Conservation (phyloP, 2,329 filamentous ascomycete genomes). For the Clonostachys rosea region DNA sequence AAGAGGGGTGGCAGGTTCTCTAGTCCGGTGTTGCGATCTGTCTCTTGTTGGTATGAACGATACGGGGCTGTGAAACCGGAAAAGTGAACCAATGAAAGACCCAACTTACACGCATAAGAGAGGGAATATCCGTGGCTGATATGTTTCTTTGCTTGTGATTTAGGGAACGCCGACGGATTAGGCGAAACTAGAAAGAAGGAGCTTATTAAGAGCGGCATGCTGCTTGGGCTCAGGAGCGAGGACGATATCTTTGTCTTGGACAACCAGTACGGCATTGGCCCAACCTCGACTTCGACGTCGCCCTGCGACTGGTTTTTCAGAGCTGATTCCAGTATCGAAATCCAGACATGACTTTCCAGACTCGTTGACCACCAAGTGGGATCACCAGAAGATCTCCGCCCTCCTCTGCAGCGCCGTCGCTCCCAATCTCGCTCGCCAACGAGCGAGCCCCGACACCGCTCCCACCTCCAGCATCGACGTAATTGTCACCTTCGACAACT, state of each 20-base stretch:
- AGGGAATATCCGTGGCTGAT: too few relatives aligned
- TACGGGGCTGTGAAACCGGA: too few relatives aligned
- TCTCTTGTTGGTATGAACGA: background rate
- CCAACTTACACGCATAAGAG: too few relatives aligned
- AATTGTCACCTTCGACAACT: constrained; percentile 84
- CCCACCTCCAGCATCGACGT: constrained; percentile 62
- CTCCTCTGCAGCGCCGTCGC: constrained; percentile 73
- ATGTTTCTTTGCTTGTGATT: background rate
- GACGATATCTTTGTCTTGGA: constrained; percentile 86
- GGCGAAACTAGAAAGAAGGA: constrained; percentile 81
- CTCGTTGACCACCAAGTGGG: constrained; percentile 80
- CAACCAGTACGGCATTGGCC: constrained; percentile 49
- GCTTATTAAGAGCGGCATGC: constrained; percentile 72
- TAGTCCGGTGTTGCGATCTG: background rate
- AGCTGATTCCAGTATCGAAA: background rate
- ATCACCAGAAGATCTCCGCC: constrained; percentile 61
- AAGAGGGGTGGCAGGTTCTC: background rate
- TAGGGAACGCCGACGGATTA: constrained; percentile 81
- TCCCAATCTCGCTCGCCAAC: constrained; percentile 47
- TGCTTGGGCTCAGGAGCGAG: constrained; percentile 68
- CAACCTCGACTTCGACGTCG: constrained; percentile 4
- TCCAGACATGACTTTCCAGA: constrained; percentile 67
- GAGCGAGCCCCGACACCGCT: constrained; percentile 10
- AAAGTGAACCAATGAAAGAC: too few relatives aligned
- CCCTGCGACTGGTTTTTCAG: background rate